Evolutionary conservation across 2,329 filamentous ascomycete genomes (phyloP).

Genomic region (Lasiodiplodia theobromae): DNA sequence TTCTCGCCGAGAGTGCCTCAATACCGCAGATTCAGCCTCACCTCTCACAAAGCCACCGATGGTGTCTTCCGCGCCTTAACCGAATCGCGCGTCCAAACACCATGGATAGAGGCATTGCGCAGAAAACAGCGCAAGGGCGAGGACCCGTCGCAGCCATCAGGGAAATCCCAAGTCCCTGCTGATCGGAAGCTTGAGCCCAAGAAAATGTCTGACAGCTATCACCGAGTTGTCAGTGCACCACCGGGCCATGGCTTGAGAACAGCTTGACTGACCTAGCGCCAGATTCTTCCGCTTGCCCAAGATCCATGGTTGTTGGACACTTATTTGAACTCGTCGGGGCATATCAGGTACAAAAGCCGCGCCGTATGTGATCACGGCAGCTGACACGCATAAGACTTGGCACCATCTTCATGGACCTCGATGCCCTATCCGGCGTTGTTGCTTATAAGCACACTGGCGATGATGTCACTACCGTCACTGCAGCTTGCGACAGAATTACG

Average conservation of each 20-base stretch:
- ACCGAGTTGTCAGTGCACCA: constrained; percentile 63
- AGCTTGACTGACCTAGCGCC: constrained; percentile 39
- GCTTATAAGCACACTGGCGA: constrained; percentile 77
- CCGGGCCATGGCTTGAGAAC: neutral
- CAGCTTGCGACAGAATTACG: constrained; percentile 68
- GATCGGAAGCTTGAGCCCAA: constrained; percentile 69
- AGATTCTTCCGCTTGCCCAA: constrained; percentile 72
- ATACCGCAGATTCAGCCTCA: constrained; percentile 26
- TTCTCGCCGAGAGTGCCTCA: neutral
- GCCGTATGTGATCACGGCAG: neutral
- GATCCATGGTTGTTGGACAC: constrained; percentile 81
- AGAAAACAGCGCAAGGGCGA: constrained; percentile 54
- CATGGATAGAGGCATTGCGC: constrained; percentile 71
- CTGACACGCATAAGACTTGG: constrained; percentile 59
- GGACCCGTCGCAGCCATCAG: constrained; percentile 41
- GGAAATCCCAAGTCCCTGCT: constrained; percentile 44
- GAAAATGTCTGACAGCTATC: constrained; percentile 75
- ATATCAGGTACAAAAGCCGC: constrained; percentile 58
- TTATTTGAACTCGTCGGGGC: constrained; percentile 77
- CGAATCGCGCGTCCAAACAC: constrained; percentile 67
- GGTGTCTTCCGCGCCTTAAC: constrained; percentile 68
- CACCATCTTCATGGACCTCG: constrained; percentile 79
- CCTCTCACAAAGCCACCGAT: constrained; percentile 51
- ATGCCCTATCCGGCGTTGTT: constrained; percentile 77
- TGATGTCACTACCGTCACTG: constrained; percentile 68